Base-by-base conservation (phyloP, 1,284 basidiomycete species). In the Tilletia setariae region DNA sequence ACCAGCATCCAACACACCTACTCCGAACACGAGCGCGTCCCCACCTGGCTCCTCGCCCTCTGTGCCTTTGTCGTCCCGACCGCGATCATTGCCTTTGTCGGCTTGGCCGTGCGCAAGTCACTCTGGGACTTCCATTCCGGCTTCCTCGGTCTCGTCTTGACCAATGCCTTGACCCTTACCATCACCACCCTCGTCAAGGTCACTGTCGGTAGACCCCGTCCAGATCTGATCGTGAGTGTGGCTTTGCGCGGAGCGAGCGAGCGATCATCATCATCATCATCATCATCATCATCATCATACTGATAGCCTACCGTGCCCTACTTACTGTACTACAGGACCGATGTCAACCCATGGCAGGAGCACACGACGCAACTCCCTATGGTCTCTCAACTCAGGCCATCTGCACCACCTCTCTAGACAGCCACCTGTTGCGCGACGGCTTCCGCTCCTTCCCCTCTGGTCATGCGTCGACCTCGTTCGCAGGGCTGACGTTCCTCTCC, bases 371-470 rank as follows among this genome's bases (percentile, higher is more conserved):
- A 8, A 61, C 67, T 1, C 73, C 78, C 0, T 94, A 87, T 71
- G 91, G 91, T 0, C 85, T 98, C 11, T 89, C 89, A 0, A 90
- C 86, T 1, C 88, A 87, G 65, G 86, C 86, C 1, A 90, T 97
- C 66, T 98, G 95, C 84, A 92, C 91, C 13, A 74, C 75, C n/a
- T 53, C 66, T 1, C 49, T 70, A 0, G n/a, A 62, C 43, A 46
- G 65, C 28, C 65, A 67, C 59, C 67, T 43, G 4, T 64, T 82
- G 21, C 59, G 63, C 30, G 74, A 67, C 43, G 94, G 94, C 0
- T 98, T 94, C 86, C 88, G 92, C 76, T 93, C 91, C 79, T 97
- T 98, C 83, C 92, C 92, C 3, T 93, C 91, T 64, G 95, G 95
- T 0, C 95, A 98, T 84, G 89, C 92, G 0, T 92, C 91, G 77